Evolutionary conservation across 495 filamentous ascomycete species (phyloP).

Genomic region (Podospora sp.): DNA sequence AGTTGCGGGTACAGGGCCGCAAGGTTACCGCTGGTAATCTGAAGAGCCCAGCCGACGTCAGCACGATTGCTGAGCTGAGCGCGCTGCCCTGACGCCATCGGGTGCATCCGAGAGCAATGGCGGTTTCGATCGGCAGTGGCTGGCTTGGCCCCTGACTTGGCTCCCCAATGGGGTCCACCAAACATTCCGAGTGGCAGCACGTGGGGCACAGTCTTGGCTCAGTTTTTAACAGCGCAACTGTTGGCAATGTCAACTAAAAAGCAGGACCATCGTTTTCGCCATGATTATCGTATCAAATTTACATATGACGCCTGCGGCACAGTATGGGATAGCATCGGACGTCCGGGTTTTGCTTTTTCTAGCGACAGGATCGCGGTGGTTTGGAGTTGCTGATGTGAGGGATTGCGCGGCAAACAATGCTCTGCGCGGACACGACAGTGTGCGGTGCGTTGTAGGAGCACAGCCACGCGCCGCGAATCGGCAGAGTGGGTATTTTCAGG

Average conservation of each 20-base stretch:
- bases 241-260: not conserved
- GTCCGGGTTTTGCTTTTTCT: no score
- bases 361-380: no score
- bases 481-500: no score
- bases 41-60: not conserved
- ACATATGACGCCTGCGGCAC: no score
- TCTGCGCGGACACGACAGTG: no score
- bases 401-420: no score
- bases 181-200: not conserved
- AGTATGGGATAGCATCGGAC: no score
- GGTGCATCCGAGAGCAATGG: not conserved
- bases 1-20: not conserved
- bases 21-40: not conserved
- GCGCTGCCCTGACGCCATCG: not conserved
- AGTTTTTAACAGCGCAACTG: not conserved
- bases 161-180: not conserved
- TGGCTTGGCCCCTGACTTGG: not conserved
- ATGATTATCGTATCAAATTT: no score
- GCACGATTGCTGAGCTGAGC: not conserved
- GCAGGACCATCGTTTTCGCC: no score
- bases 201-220: not conserved
- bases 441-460: no score
- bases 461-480: no score
- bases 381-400: no score
- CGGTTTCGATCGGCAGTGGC: not conserved